Conservation (phyloP, 2,329 filamentous ascomycete genomes). For the Nigrograna mackinnonii region DNA sequence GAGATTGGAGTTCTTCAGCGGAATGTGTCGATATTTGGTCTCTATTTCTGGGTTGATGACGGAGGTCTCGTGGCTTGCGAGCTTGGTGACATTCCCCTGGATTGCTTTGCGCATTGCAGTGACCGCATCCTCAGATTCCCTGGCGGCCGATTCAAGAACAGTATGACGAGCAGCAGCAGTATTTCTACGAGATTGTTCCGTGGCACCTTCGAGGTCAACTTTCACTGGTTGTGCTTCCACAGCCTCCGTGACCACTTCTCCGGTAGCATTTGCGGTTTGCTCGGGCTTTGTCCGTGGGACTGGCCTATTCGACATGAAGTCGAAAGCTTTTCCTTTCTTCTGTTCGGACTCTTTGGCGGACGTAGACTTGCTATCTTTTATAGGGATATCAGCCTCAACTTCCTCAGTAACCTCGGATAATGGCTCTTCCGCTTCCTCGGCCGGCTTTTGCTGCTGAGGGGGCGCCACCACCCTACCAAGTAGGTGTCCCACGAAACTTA, state of each 20-base stretch:
- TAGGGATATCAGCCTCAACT: slow-evolving; percentile 3
- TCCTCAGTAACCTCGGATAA: slow-evolving; percentile 23
- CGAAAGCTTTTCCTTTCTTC: slow-evolving; percentile 36
- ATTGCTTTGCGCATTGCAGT: slow-evolving; percentile 15
- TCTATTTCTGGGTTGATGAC: slow-evolving; percentile 4
- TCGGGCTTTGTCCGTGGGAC: slow-evolving; percentile 27
- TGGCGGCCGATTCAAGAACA: slow-evolving; percentile 15
- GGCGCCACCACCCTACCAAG: slow-evolving; percentile 23
- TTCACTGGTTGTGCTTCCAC: too few relatives aligned
- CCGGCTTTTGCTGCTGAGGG: slow-evolving; percentile 18
- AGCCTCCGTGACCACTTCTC: too few relatives aligned
- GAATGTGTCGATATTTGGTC: slow-evolving; percentile 14
- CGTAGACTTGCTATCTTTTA: background rate
- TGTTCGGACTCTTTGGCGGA: slow-evolving; percentile 25
- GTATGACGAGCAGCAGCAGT: too few relatives aligned
- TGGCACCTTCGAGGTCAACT: background rate
- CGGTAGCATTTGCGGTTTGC: too few relatives aligned
- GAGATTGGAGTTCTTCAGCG: slow-evolving; percentile 27
- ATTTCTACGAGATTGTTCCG: too few relatives aligned
- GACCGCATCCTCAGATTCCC: slow-evolving; percentile 15
- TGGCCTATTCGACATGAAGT: slow-evolving; percentile 41
- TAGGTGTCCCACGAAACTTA: slow-evolving; percentile 15
- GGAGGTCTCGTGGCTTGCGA: slow-evolving; percentile 5
- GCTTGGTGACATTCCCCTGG: slow-evolving; percentile 7
- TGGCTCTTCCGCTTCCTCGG: slow-evolving; percentile 5